These are phyloP conservation scores for Orbilia blumenaviensis DNA, from an alignment of 2,329 filamentous ascomycete species.

Conservation along the genomic window DNA sequence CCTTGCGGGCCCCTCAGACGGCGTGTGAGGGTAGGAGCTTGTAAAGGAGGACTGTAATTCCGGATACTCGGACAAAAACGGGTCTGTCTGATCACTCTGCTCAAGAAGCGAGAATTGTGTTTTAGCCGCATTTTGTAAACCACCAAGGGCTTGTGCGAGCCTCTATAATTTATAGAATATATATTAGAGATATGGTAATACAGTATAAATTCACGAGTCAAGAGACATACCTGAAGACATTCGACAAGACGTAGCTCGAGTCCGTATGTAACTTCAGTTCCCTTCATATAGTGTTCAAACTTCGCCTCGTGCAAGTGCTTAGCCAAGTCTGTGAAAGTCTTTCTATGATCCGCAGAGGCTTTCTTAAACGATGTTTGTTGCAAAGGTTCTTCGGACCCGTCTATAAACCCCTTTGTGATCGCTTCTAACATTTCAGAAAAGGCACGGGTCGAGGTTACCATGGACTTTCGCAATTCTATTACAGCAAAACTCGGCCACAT, in stretches of 20 bases:
- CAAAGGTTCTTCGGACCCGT: slow-evolving; percentile 69
- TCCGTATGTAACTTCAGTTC: slow-evolving; percentile 72
- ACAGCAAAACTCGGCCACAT: slow-evolving; percentile 71
- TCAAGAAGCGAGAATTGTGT: slow-evolving; percentile 87
- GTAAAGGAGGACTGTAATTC: slow-evolving; percentile 56
- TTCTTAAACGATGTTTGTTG: slow-evolving; percentile 65
- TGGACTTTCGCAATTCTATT: slow-evolving; percentile 68
- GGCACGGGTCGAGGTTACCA: slow-evolving; percentile 69
- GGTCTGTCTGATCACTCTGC: slow-evolving; percentile 63
- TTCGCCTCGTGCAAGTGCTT: slow-evolving; percentile 72
- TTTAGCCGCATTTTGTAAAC: slow-evolving; percentile 84
- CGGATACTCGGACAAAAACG: slow-evolving; percentile 57
- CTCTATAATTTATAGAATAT: slow-evolving; percentile 63
- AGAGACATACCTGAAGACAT: slow-evolving; percentile 69
- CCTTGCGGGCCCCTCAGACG: background rate
- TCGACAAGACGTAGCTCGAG: slow-evolving; percentile 82
- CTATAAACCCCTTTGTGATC: slow-evolving; percentile 72
- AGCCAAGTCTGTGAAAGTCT: slow-evolving; percentile 67
- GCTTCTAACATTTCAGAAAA: slow-evolving; percentile 69
- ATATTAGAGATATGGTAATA: slow-evolving; percentile 7
- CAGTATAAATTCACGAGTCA: background rate
- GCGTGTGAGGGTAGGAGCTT: background rate
- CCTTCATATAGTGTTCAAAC: slow-evolving; percentile 71
- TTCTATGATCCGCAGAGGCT: slow-evolving; percentile 66
- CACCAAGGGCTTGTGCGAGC: slow-evolving; percentile 87